A percentile compares a stretch with the other conserved stretches of the same genome.
Conservation (phyloP, 129 eudicot genomes). For the Erigeron canadensis region DNA sequence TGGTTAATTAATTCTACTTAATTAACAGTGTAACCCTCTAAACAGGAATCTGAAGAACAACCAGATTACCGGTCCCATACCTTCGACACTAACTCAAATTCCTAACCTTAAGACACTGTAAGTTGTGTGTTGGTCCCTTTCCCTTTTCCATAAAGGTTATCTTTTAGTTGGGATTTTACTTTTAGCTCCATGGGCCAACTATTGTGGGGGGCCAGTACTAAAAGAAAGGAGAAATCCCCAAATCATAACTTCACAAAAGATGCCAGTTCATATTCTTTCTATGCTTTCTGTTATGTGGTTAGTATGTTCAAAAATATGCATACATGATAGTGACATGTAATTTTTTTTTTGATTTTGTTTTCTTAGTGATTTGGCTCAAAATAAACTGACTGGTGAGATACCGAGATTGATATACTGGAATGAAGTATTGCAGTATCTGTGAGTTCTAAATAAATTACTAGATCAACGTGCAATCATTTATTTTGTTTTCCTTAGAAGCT, state of each 20-base stretch:
- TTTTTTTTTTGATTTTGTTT: conserved; percentile 5
- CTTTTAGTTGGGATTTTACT: not conserved
- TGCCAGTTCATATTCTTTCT: not conserved
- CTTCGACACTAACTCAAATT: conserved; percentile 85
- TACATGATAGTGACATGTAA: not conserved
- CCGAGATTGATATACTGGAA: conserved; percentile 90
- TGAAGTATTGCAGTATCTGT: conserved; percentile 87
- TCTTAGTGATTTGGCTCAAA: conserved; percentile 71
- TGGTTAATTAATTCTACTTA: not conserved
- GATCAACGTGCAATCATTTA: not conserved
- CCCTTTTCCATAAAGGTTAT: not conserved
- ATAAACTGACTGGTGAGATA: conserved; percentile 73
- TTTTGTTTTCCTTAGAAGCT: not conserved
- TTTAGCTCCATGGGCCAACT: conserved; percentile 2
- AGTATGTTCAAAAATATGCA: not conserved
- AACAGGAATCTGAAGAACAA: conserved; percentile 78
- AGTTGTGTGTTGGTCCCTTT: conserved; percentile 20
- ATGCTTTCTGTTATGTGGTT: not conserved
- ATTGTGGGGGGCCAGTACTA: not conserved
- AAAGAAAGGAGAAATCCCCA: not conserved
- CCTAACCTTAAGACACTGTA: conserved; percentile 82
- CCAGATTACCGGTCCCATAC: conserved; percentile 78
- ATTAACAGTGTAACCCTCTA: not conserved
- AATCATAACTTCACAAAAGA: conserved; percentile 1
- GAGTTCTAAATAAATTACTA: conserved; percentile 24